These are phyloP conservation scores for Penicillium rolfsii DNA, from an alignment of 2,329 filamentous ascomycete genomes.

Conservation along the genomic window DNA sequence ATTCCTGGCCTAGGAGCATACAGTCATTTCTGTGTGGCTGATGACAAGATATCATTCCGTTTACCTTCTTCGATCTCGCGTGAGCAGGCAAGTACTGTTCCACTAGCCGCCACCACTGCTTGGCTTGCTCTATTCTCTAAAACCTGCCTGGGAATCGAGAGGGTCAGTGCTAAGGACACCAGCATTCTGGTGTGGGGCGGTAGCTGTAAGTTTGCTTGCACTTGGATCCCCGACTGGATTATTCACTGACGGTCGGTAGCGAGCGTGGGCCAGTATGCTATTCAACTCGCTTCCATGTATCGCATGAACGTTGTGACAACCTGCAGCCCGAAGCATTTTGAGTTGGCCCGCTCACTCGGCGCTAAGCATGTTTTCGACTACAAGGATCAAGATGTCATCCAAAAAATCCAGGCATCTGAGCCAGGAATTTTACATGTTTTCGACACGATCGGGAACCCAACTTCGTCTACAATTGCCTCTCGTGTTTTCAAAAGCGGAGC, in stretches of 20 bases:
- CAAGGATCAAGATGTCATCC: conserved; percentile 40
- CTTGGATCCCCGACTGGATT: not conserved
- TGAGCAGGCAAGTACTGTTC: conserved; percentile 44
- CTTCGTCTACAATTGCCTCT: conserved; percentile 41
- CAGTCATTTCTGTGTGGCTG: conserved; percentile 45
- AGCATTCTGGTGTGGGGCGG: conserved; percentile 51
- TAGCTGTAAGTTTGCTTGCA: conserved; percentile 41
- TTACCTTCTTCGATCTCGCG: conserved; percentile 37
- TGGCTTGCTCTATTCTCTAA: conserved; percentile 48
- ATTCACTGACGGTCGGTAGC: conserved; percentile 29
- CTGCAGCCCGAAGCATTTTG: conserved; percentile 35
- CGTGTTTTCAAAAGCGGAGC: conserved; percentile 32
- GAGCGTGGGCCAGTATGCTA: conserved; percentile 46
- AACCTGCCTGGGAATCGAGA: conserved; percentile 40
- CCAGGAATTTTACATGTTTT: conserved; percentile 45
- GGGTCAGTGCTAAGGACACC: conserved; percentile 7
- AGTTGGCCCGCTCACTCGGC: conserved; percentile 39
- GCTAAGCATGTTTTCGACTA: conserved; percentile 49
- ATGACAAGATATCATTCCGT: conserved; percentile 48
- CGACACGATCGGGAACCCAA: conserved; percentile 49
- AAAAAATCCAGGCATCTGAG: conserved; percentile 39
- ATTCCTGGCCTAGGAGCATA: conserved; percentile 41
- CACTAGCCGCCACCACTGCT: conserved; percentile 43
- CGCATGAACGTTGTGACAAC: conserved; percentile 44
- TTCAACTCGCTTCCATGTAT: conserved; percentile 40